These are phyloP conservation scores for Chrysosphaeria jannelii DNA, from an alignment of 2,329 filamentous ascomycete species.

Conservation along the genomic window DNA sequence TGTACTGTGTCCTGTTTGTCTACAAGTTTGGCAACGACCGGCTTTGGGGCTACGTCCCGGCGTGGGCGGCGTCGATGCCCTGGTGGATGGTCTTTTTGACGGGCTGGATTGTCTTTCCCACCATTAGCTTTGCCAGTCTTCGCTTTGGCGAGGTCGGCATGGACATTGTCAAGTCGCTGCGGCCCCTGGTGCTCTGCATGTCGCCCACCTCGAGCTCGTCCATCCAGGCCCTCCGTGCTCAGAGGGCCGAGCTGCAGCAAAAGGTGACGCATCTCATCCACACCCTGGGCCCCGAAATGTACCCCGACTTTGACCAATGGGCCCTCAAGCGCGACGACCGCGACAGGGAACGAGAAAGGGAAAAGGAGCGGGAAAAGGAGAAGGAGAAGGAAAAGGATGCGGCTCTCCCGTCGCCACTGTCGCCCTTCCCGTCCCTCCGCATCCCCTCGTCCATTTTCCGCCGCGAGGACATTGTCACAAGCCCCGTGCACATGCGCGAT, in stretches of 20 bases:
- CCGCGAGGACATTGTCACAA: slow-evolving; percentile 15
- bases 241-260: slow-evolving; percentile 41
- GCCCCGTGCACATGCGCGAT: slow-evolving; percentile 17
- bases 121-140: slow-evolving; percentile 73
- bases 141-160: slow-evolving; percentile 95
- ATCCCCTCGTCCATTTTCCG: slow-evolving; percentile 15
- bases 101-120: slow-evolving; percentile 55
- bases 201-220: slow-evolving; percentile 63
- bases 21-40: slow-evolving; percentile 57
- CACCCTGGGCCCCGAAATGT: slow-evolving; percentile 80
- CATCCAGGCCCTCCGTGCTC: slow-evolving; percentile 44
- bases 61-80: slow-evolving; percentile 28
- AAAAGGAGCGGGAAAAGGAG: too few species aligned
- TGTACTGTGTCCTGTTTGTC: slow-evolving; percentile 47
- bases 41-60: slow-evolving; percentile 52
- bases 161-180: slow-evolving; percentile 88
- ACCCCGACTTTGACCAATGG: slow-evolving; percentile 70
- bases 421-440: slow-evolving; percentile 1
- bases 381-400: too few species aligned
- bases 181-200: slow-evolving; percentile 61
- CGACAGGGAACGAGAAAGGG: too few species aligned
- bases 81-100: slow-evolving; percentile 38
- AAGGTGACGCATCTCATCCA: slow-evolving; percentile 86
- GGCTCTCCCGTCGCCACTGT: not conserved
- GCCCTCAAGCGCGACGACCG: slow-evolving; percentile 26